Base-by-base conservation (phyloP, 495 filamentous ascomycete genomes). In the Oidiodendron maius region DNA sequence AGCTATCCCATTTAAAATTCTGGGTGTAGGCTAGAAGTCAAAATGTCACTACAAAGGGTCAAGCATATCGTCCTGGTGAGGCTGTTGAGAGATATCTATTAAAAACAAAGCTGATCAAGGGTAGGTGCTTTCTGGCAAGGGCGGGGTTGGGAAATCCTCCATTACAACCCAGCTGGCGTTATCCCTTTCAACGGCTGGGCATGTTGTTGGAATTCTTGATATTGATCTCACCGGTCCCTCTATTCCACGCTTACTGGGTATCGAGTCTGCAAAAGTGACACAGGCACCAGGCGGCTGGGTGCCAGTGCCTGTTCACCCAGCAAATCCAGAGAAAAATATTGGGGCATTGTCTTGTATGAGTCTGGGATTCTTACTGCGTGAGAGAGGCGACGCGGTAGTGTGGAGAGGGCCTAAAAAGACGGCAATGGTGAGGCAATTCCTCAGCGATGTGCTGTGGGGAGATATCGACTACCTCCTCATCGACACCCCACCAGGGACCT, bases 331-430 rank as follows among this genome's bases (percentile, higher is more conserved):
- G 51, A 21, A 46, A 22, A 70, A 68, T 13, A 64, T 77, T 34
- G 88, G 88, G 15, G 73, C 84, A 16, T 79, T 96, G 28, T 77
- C 80, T 47, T 91, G 87, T 68, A 96, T 97, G 86, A 94, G 87
- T 42, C 77, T 98, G 1, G 93, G 89, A 20, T 96, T 98, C 62
- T 76, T 98, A 18, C 78, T 98, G 12, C 82, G 81, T 24, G 75
- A 82, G 43, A 75, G 91, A 56, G 85, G 82, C 51, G 89, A 95
- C 56, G 90, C 91, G 3, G 89, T 98, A 1, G 89, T 98, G 47
- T 98, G 93, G 93, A 82, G 93, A 39, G 93, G 93, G 0, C 93
- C 93, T 1, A 98, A 98, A 68, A 98, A 98, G 69, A 98, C 94
- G 8, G 94, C 94, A 23, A 97, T 98, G 93, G 90, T 98, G 35